Evolutionary conservation across 1,139 yeast genomes (phyloP).

Genomic region (Pichia sp.): DNA sequence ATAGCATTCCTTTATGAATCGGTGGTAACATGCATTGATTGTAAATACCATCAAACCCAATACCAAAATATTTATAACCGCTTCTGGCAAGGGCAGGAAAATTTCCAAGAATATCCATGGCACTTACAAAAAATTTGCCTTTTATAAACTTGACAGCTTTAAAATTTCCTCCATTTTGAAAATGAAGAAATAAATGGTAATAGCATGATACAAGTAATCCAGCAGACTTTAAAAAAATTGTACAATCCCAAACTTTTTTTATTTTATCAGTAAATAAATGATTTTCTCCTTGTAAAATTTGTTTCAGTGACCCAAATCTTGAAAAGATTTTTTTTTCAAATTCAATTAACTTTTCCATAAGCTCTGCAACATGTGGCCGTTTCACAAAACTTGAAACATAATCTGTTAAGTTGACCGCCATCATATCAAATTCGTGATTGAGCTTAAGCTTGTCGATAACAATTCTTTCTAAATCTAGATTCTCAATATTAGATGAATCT

Average conservation of each 20-base stretch:
- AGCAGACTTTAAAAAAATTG: conserved; percentile 16
- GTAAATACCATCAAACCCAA: conserved; percentile 21
- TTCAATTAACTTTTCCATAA: conserved; percentile 11
- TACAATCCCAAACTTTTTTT: conserved; percentile 16
- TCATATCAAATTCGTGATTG: conserved; percentile 12
- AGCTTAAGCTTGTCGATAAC: conserved; percentile 16
- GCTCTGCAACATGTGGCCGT: conserved; percentile 12
- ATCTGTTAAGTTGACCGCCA: conserved; percentile 13
- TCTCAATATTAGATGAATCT: conserved; percentile 17
- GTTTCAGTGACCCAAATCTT: conserved; percentile 15
- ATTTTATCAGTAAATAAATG: conserved; percentile 5
- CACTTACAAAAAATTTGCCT: conserved; percentile 10
- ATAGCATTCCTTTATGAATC: conserved; percentile 22
- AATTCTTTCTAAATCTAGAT: conserved; percentile 20
- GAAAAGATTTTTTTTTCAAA: conserved; percentile 13
- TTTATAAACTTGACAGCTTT: conserved; percentile 16
- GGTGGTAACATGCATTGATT: conserved; percentile 21
- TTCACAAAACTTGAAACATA: conserved; percentile 16
- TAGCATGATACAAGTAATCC: conserved; percentile 20
- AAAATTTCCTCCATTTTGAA: conserved; percentile 16
- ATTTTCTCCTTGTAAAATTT: conserved; percentile 12
- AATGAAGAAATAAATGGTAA: conserved; percentile 20
- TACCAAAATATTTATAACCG: conserved; percentile 19
- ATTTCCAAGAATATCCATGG: conserved; percentile 16
- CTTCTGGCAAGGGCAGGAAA: conserved; percentile 16